Base-by-base conservation (phyloP, 257 asterid species). In the Jacaranda mimosifolia region DNA sequence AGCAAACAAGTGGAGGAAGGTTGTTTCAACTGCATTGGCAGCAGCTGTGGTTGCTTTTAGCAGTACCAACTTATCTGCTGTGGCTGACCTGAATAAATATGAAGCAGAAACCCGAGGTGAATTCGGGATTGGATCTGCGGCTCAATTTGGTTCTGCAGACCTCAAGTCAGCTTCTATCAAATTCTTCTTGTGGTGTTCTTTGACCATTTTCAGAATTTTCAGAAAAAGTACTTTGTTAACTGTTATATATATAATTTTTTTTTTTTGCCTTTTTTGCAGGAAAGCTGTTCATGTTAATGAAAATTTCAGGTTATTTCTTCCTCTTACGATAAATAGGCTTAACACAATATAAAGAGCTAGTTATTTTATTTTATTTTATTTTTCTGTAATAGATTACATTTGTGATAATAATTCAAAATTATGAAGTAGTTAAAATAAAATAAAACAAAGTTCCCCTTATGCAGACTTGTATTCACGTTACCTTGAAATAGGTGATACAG, bases 91-190 rank as follows among this genome's bases (percentile, higher is more conserved):
- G 45, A 95, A 95, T 73, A 93, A 91, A 79, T 95, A 70, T 78
- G 99, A 95, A 77, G 99, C 98, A 1, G 99, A 91, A n/a, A 91
- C 94, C 18, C 83, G 97, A 21, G 99, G 99, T 3, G 99, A 95
- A 83, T 95, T 93, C 21, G 99, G 98, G 70, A 95, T 95, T 75
- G 98, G 98, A 66, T 95, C 99, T 3, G 99, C 99, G 5, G 97
- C 99, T 62, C 99, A 95, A 72, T 95, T 87, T 80, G 99, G 99
- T 51, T 95, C 97, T 68, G 97, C 99, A 13, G 97, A 95, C 42
- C 94, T 95, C 77, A 90, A 87, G 98, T 93, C 21, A 57, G 85
- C 6, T 83, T 63, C 9, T 19, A 1, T 43, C 26, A 49, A 12
- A 78, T 58, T 18, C 19, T 63, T 36, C 14, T 1, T 26, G 32